Base-by-base conservation (phyloP, 2,329 filamentous ascomycete genomes). In the Beauveria varroae region DNA sequence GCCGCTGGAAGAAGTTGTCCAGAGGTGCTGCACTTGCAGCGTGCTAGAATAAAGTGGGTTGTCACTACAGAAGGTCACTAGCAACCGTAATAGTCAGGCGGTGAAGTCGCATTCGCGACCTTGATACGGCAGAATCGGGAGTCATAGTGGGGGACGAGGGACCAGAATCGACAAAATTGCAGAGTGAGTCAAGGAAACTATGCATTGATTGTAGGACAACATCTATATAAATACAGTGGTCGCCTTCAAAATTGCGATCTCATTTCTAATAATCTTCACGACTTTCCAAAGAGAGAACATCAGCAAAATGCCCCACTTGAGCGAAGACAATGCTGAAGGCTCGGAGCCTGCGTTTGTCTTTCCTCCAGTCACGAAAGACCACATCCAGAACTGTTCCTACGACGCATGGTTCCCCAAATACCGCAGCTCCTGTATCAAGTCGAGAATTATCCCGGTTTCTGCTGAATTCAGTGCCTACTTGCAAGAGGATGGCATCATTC, bases 321-420 rank as follows among this genome's bases (percentile, higher is more conserved):
- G 24, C 16, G 50, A 43, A 18, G 50, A 60, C 40, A 28, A 24
- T 40, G 30, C 16, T 10, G 50, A 37, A 7, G 58, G 51, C 50
- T 54, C 43, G 24, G 58, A 60, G 41, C 30, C 50, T 26, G 18
- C 44, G 10, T 51, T 91, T 20, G 85, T 84, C 22, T 98, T 99
- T 70, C 90, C 92, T 22, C 91, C 91, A 1, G 84, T 96, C 62
- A 91, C 87, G 37, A 89, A 87, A 71, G 85, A 88, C 52, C 93
- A 99, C 70, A 96, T 99, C 64, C 79, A 96, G 60, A 89, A 97
- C 75, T 99, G 93, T 76, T 96, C 95, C 47, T 97, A 96, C 74
- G 90, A 96, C 72, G 85, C 82, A 63, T 99, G 95, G 95, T 91
- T 96, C 69, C 86, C 89, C 53, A 87, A 84, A 81, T 96, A 96